Conservation (phyloP, 768 basidiomycete species). For the Pleurotus salmoneostramineus region DNA sequence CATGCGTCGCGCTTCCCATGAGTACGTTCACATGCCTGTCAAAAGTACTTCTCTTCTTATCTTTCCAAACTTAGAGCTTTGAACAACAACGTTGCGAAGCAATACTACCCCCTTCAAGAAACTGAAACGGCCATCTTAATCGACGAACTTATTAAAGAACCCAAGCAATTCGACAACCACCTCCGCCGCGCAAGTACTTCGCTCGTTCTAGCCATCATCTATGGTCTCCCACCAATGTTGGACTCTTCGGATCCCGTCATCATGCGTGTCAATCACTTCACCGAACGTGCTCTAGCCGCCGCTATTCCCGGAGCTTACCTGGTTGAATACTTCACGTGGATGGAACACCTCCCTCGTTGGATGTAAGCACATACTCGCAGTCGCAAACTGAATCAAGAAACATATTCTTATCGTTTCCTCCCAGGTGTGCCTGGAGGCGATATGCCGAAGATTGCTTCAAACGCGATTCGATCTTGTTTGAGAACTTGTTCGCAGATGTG, state of each 20-base stretch:
- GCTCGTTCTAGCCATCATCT: slow-evolving; percentile 11
- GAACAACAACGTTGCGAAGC: slow-evolving; percentile 8
- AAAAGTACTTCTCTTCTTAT: background rate
- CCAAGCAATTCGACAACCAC: slow-evolving; percentile 9
- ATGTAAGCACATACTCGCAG: slow-evolving; percentile 6
- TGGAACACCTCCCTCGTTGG: slow-evolving; percentile 23
- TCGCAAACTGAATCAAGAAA: background rate
- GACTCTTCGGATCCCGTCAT: slow-evolving; percentile 12
- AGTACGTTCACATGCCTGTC: slow-evolving; percentile 9
- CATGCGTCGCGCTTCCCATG: slow-evolving; percentile 11
- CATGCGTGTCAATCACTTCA: slow-evolving; percentile 14
- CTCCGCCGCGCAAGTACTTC: slow-evolving; percentile 9
- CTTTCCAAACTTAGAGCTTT: slow-evolving; percentile 6
- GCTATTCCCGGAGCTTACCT: slow-evolving; percentile 27
- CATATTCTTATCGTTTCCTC: background rate
- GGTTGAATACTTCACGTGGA: slow-evolving; percentile 30
- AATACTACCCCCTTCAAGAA: slow-evolving; percentile 10
- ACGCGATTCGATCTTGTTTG: slow-evolving; percentile 10
- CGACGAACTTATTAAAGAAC: slow-evolving; percentile 2
- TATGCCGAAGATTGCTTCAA: slow-evolving; percentile 12
- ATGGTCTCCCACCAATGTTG: slow-evolving; percentile 10
- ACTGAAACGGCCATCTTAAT: slow-evolving; percentile 9
- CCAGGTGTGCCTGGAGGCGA: slow-evolving; percentile 8
- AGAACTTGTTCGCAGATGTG: slow-evolving; percentile 9
- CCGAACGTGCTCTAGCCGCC: slow-evolving; percentile 22